Evolutionary conservation across 2,329 filamentous ascomycete genomes (phyloP).

Genomic region (Scedosporium minutisporum): DNA sequence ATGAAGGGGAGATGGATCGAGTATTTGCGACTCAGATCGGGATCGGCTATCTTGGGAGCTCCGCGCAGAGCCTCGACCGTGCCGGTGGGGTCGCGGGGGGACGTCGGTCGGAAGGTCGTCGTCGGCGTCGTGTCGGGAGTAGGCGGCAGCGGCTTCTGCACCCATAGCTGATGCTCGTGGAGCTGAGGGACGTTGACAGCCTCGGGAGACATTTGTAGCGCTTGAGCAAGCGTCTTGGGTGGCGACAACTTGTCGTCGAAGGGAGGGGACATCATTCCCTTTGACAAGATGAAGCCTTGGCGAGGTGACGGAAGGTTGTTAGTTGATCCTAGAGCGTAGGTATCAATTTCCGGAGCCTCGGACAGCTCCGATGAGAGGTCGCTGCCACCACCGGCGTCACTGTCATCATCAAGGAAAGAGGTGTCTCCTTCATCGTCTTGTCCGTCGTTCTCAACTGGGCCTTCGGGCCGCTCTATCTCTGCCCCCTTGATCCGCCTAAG

Average conservation of each 20-base stretch:
- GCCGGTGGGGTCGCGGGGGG: conserved; percentile 20
- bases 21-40: conserved; percentile 25
- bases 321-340: conserved; percentile 9
- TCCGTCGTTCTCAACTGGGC: background rate
- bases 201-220: conserved; percentile 32
- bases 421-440: conserved; percentile 12
- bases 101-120: conserved; percentile 24
- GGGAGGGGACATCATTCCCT: conserved; percentile 13
- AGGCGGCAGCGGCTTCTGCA: conserved; percentile 34
- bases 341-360: conserved; percentile 31
- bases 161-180: conserved; percentile 31
- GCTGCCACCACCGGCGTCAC: conserved; percentile 38
- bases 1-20: conserved; percentile 67
- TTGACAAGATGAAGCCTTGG: conserved; percentile 4
- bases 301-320: conserved; percentile 6
- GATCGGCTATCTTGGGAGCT: conserved; percentile 20
- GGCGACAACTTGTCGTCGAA: conserved; percentile 24
- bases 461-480: background rate
- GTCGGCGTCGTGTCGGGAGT: conserved; percentile 42
- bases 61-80: conserved; percentile 26
- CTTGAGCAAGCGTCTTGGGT: conserved; percentile 38
- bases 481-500: background rate
- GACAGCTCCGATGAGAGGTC: conserved; percentile 57
- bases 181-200: conserved; percentile 25
- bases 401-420: conserved; percentile 42